Base-by-base conservation (phyloP, 495 filamentous ascomycete species). In the Neurospora sp. region DNA sequence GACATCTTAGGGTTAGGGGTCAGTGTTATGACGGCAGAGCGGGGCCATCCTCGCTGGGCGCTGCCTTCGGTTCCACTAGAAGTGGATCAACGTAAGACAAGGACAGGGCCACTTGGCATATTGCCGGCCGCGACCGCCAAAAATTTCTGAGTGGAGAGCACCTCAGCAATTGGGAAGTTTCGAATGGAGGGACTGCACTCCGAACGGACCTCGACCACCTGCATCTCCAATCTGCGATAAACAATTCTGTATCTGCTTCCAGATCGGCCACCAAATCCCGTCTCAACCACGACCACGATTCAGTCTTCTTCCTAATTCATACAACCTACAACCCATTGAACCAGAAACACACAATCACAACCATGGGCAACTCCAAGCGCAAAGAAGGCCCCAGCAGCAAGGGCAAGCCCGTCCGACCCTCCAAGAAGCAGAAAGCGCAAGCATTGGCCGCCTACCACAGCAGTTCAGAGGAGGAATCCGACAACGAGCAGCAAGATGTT, bases 361-460 rank as follows among this genome's bases (percentile, higher is more conserved):
- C 77, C 70, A 39, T 75, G 75, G 72, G 74, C 73, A 66, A 74
- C 35, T 80, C 79, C 48, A 82, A 81, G 76, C 78, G 79, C 20
- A 85, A 88, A 48, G 86, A 90, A 38, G 85, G 84, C 73, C 84
- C 87, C 62, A 87, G 88, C 76, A 84, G 85, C 66, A 88, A 87
- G 77, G 80, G 70, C 82, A 18, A 66, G 31, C 54, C 54, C 23
- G 80, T 83, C 41, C 83, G 86, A 27, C 89, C 90, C 4, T 82
- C 83, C 44, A 92, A 92, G 82, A 93, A 92, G 81, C 88, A 93
- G 78, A 90, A 89, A 77, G 90, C 92, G 5, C 54, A 66, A 35
- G 54, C 54, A 82, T 87, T 91, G 76, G 82, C 79, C 62, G 82
- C 87, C 62, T 94, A 96, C 82, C 88, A 94, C 87, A 93, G 91